These are phyloP conservation scores for Mucuna pruriens DNA, from an alignment of 306 rosid species.

Conservation along the genomic window DNA sequence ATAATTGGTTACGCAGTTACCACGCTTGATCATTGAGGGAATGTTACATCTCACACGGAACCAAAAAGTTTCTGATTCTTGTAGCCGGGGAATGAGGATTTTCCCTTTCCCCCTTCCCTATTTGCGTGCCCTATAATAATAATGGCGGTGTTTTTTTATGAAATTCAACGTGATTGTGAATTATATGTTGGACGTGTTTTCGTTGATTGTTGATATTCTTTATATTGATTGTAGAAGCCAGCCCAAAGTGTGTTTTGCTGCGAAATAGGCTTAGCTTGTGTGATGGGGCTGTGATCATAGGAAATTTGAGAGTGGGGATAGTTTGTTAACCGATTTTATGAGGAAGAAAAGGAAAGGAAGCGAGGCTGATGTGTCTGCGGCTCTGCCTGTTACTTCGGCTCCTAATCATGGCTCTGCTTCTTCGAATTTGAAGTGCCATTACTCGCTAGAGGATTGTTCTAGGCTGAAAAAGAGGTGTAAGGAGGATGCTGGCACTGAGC, in stretches of 20 bases:
- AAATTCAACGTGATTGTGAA: conserved; percentile 26
- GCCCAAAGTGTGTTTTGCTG: conserved; percentile 24
- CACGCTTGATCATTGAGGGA: not conserved
- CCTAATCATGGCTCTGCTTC: conserved; percentile 61
- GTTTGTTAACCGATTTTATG: conserved; percentile 55
- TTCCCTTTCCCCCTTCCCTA: not conserved
- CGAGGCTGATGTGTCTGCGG: conserved; percentile 56
- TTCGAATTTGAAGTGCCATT: conserved; percentile 65
- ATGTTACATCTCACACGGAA: not conserved
- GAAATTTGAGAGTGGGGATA: conserved; percentile 26
- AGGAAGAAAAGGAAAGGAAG: conserved; percentile 99
- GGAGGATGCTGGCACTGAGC: conserved; percentile 63
- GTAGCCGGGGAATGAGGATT: not conserved
- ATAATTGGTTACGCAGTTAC: too few relatives aligned
- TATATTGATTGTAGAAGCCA: conserved; percentile 37
- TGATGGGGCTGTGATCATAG: not conserved
- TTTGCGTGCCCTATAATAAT: conserved; percentile 1
- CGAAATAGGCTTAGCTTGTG: not conserved
- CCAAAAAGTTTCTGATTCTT: not conserved
- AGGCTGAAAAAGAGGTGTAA: conserved; percentile 92
- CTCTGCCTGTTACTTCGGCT: conserved; percentile 48
- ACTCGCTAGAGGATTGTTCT: conserved; percentile 81
- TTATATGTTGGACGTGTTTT: conserved; percentile 3
- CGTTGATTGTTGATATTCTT: conserved; percentile 13
- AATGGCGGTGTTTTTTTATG: conserved; percentile 22